phyloP scores from a whole-genome alignment of 495 filamentous ascomycete genomes.

The Podospora tetraspora region DNA sequence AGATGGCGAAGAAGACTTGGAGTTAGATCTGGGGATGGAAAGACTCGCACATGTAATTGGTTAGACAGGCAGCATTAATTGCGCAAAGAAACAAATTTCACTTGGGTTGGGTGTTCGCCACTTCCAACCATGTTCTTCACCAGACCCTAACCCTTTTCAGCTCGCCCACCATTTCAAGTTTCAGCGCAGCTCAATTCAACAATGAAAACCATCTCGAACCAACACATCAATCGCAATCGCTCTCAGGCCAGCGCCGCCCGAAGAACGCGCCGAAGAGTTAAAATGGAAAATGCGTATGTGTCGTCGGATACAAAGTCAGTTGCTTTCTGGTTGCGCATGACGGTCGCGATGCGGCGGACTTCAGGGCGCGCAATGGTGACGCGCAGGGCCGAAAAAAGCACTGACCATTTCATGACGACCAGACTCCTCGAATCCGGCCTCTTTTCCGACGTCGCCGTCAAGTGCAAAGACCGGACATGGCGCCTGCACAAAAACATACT shows the following conservation, averaged over 20 bases:
- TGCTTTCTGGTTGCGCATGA: neutral
- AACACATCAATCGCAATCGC: neutral
- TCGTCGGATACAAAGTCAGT: neutral
- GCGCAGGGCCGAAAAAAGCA: neutral
- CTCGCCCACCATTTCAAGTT: neutral
- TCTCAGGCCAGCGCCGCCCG: too few relatives aligned
- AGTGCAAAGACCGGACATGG: conserved; percentile 23
- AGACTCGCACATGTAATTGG: neutral
- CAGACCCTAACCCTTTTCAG: neutral
- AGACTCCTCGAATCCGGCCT: conserved; percentile 24
- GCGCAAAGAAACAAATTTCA: neutral
- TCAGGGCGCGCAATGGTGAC: neutral
- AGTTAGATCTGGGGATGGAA: neutral
- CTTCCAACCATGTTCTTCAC: neutral
- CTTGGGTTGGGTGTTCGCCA: neutral
- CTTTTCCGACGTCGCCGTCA: conserved; percentile 26
- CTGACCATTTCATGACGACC: neutral
- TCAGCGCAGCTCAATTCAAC: neutral
- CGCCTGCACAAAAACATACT: conserved; percentile 29
- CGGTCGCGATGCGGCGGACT: neutral
- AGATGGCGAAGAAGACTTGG: neutral
- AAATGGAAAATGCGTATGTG: neutral
- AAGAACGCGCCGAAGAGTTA: neutral
- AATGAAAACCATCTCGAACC: neutral
- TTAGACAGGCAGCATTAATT: neutral